Evolutionary conservation across 805 yeast species (phyloP).

Genomic region (Candida broadrunensis): DNA sequence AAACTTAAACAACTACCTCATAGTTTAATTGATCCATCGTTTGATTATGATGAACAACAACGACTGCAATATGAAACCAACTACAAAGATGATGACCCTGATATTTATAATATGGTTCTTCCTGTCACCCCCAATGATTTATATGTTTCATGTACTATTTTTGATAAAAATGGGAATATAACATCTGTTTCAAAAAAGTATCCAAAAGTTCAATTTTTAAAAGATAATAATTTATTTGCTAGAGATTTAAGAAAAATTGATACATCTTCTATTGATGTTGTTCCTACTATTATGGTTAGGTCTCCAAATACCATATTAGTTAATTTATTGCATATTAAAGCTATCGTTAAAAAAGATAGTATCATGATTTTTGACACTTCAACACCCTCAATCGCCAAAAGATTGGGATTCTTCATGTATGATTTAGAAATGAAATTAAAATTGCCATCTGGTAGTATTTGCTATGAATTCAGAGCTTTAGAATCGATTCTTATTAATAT

Average conservation of each 20-base stretch:
- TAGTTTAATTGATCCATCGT: not conserved
- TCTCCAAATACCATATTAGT: constrained; percentile 70
- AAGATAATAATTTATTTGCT: constrained; percentile 72
- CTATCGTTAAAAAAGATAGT: constrained; percentile 74
- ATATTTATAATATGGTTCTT: constrained; percentile 15
- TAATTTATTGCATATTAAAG: constrained; percentile 84
- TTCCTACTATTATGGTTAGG: constrained; percentile 85
- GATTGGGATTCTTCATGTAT: constrained; percentile 75
- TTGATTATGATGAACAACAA: not conserved
- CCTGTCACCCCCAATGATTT: constrained; percentile 49
- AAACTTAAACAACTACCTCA: not conserved
- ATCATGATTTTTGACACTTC: constrained; percentile 84
- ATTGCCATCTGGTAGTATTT: constrained; percentile 18
- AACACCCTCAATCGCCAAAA: constrained; percentile 62
- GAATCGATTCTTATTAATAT: constrained; percentile 83
- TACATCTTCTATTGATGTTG: constrained; percentile 68
- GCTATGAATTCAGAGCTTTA: constrained; percentile 77
- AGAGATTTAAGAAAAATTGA: constrained; percentile 87
- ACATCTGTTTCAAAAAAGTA: constrained; percentile 68
- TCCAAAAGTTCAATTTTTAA: constrained; percentile 68
- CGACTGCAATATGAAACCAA: not conserved
- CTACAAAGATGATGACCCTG: not conserved
- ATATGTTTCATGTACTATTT: constrained; percentile 75
- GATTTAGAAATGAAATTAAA: constrained; percentile 76
- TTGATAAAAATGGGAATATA: constrained; percentile 68